Evolutionary conservation across 2,329 filamentous ascomycete genomes (phyloP), one percentile per base, ranked within the genome.

Genomic region (Fusarium tjaetaba): DNA sequence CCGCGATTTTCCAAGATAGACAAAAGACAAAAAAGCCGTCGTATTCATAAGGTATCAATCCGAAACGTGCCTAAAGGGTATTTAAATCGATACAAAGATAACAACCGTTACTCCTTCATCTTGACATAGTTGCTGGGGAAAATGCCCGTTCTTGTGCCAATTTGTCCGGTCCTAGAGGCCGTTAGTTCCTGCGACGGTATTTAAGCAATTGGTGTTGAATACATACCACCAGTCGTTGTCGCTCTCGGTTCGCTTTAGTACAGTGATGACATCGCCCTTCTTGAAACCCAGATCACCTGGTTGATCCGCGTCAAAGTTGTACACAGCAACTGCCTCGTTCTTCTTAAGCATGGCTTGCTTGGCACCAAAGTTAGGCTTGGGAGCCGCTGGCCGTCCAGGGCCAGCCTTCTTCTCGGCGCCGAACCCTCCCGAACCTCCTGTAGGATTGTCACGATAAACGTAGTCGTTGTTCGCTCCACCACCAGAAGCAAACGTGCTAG

Each of bases 241-340:
- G 77, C 93, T 98, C 9, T 98, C 94, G 10, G 96, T 98, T 83
- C 93, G 93, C 86, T 99, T 98, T 65, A 97, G 82, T 65, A 99
- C 95, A 2, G 95, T 98, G 74, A 99, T 98, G 64, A 98, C 83
- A 36, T 99, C 96, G 26, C 96, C 96, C 87, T 99, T 99, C 86
- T 97, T 97, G 84, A 99, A 99, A 0, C 92, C 94, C 64, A 98
- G 82, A 81, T 99, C 96, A 9, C 96, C 96, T 1, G 94, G 91
- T 82, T 98, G 95, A 78, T 97, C 96, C 1, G 95, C 92, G 72
- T 98, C 96, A 80, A 99, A 99, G 5, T 94, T 97, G 83, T 93
- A 98, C 71, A 98, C 87, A 5, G 96, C 96, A 26, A 98, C 87
- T 0, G 95, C 96, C 83, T 98, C 94, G 76, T 98, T 95, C 75